Evolutionary conservation across 1,284 basidiomycete species (phyloP).

Genomic region (Rhodotorula sp.): DNA sequence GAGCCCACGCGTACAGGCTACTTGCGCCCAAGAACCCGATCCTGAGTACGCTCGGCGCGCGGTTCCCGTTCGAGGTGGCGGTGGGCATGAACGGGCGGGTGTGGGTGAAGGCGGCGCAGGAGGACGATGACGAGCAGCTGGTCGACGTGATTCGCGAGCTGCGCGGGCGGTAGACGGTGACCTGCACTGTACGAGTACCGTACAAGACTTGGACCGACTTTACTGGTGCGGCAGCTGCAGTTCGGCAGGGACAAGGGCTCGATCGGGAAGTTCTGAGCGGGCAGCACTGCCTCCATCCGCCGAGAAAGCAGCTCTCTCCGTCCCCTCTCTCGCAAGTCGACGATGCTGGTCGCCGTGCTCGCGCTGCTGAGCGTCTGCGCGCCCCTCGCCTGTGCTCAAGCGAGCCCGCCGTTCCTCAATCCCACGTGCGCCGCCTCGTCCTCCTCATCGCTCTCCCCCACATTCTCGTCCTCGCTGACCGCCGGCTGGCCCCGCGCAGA

Average conservation of each 20-base stretch:
- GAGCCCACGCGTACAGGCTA: constrained; percentile 56
- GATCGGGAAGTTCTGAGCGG: too few relatives aligned
- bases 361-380: neutral
- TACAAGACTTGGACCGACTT: too few relatives aligned
- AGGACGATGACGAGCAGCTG: constrained; percentile 60
- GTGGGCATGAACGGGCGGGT: constrained; percentile 78
- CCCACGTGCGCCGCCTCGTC: neutral
- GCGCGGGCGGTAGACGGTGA: constrained; percentile 9
- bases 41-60: constrained; percentile 67
- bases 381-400: neutral
- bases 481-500: neutral
- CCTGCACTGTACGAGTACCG: neutral
- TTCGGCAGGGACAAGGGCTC: too few relatives aligned
- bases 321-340: neutral
- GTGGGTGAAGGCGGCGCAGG: constrained; percentile 65
- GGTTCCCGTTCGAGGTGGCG: constrained; percentile 73
- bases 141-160: constrained; percentile 57
- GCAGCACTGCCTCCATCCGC: too few relatives aligned
- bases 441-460: neutral
- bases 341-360: neutral
- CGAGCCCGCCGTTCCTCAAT: neutral
- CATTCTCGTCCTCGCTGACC: neutral
- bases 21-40: constrained; percentile 72
- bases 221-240: too few relatives aligned
- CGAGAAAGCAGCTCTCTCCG: neutral